Evolutionary conservation across 257 asterid species (phyloP).

Genomic region (Thymus mandschuricus): DNA sequence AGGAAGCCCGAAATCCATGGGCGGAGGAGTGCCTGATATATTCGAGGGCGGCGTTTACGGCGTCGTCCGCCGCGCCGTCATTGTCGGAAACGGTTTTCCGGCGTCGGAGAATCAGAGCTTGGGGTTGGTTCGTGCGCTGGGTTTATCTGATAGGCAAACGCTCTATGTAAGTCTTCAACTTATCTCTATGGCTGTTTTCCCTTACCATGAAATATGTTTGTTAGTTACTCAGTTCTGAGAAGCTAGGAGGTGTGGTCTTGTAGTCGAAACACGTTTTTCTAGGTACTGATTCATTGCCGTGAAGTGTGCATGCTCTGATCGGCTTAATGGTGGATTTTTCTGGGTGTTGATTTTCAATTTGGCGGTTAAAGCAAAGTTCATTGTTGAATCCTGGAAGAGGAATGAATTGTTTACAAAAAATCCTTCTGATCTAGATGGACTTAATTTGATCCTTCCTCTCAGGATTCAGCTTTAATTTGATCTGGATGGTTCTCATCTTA

Average conservation of each 20-base stretch:
- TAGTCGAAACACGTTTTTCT: neutral
- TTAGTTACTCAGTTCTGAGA: slow-evolving; percentile 1
- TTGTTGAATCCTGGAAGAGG: slow-evolving; percentile 7
- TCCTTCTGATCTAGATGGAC: slow-evolving; percentile 5
- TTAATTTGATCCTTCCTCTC: neutral
- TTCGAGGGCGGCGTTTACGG: slow-evolving; percentile 82
- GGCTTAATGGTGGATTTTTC: slow-evolving; percentile 1
- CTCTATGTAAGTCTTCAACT: slow-evolving; percentile 52
- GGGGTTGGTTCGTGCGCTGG: slow-evolving; percentile 91
- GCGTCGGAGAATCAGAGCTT: slow-evolving; percentile 92
- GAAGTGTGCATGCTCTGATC: slow-evolving; percentile 24
- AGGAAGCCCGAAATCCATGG: slow-evolving; percentile 65
- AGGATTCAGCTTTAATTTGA: slow-evolving; percentile 1
- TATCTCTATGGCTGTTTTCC: neutral
- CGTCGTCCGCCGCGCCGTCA: slow-evolving; percentile 82
- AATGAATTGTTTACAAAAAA: slow-evolving; percentile 3
- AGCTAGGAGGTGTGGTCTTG: neutral
- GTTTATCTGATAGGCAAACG: slow-evolving; percentile 73
- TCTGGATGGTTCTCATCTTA: no score
- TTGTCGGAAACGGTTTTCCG: slow-evolving; percentile 91
- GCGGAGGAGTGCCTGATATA: slow-evolving; percentile 79
- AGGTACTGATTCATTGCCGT: slow-evolving; percentile 6
- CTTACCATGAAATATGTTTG: slow-evolving; percentile 5
- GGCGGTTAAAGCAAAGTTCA: neutral
- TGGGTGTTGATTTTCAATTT: slow-evolving; percentile 18